Evolutionary conservation across 2,329 filamentous ascomycete genomes (phyloP).

Genomic region (Lachnum nothofagi): DNA sequence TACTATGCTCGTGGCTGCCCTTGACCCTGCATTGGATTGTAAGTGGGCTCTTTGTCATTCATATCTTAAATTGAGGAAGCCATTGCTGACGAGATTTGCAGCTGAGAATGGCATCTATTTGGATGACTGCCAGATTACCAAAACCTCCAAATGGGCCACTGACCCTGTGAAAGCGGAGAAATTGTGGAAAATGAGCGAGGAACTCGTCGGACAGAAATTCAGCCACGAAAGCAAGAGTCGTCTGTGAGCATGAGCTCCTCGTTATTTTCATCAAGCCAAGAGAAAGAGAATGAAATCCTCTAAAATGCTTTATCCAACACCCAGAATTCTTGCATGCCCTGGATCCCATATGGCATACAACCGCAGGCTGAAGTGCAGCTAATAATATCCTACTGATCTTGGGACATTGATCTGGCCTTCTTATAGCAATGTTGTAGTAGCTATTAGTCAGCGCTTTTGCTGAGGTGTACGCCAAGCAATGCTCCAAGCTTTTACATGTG

Average conservation of each 20-base stretch:
- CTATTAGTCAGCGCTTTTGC: too few species aligned
- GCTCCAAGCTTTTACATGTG: too few species aligned
- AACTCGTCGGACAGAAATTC: slow-evolving; percentile 14
- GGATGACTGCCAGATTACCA: slow-evolving; percentile 15
- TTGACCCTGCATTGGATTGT: slow-evolving; percentile 16
- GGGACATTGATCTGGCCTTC: too few species aligned
- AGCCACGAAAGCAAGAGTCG: not conserved
- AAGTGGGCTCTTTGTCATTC: not conserved
- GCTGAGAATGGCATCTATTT: slow-evolving; percentile 13
- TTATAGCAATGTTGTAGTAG: too few species aligned
- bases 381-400: too few species aligned
- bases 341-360: too few species aligned
- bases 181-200: slow-evolving; percentile 20
- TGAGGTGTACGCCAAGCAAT: too few species aligned
- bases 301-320: not conserved
- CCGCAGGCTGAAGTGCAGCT: too few species aligned
- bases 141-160: slow-evolving; percentile 14
- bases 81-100: not conserved
- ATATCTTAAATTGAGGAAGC: not conserved
- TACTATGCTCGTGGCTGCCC: slow-evolving; percentile 19
- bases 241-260: not conserved
- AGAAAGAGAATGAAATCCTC: not conserved
- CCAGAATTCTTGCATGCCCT: too few species aligned
- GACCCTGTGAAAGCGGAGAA: slow-evolving; percentile 16
- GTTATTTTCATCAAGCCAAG: not conserved